Evolutionary conservation across 257 asterid genomes (phyloP), one percentile per base, ranked within the genome.

Genomic region (Avicennia marina): DNA sequence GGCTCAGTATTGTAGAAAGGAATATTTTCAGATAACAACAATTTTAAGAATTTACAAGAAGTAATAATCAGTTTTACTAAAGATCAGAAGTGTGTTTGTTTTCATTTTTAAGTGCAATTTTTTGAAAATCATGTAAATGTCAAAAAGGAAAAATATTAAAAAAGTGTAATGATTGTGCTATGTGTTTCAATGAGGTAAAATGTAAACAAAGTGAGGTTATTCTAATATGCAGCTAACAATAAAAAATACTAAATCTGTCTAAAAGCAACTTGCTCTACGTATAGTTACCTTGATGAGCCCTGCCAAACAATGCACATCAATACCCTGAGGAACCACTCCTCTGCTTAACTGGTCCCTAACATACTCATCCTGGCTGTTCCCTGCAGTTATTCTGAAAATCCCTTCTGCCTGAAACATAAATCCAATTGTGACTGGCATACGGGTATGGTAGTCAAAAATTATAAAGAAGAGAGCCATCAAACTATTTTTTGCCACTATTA

Each of bases 261-360:
- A 53, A 44, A 60, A 36, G 61, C 39, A 52, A 22, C 60, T 39
- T 19, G 11, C 22, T 38, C 12, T 16, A 66, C 19, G 22, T 4
- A 44, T 12, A 22, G 53, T 36, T 69, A 89, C 97, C 94, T 94
- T 94, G 72, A 94, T 86, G 27, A 94, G 82, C 45, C 97, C 99
- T 1, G 93, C 97, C 79, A 94, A 73, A 63, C 99, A 94, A 75
- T 94, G 97, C 57, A 94, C 97, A 43, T 89, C 97, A 42, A 86
- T 79, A 69, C 90, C 99, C 34, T 81, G 85, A 11, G 96, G 96
- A 57, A 94, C 74, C 32, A 80, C 77, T 21, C 99, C 99, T 51
- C 86, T 27, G 83, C 89, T 89, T 66, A 94, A 56, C 66, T 84
- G 96, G 69, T 86, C 86, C 81, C 99, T 80, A n/a, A 89, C 99